Conservation (phyloP, 1,139 yeast genomes). For the Candida neerlandica region DNA sequence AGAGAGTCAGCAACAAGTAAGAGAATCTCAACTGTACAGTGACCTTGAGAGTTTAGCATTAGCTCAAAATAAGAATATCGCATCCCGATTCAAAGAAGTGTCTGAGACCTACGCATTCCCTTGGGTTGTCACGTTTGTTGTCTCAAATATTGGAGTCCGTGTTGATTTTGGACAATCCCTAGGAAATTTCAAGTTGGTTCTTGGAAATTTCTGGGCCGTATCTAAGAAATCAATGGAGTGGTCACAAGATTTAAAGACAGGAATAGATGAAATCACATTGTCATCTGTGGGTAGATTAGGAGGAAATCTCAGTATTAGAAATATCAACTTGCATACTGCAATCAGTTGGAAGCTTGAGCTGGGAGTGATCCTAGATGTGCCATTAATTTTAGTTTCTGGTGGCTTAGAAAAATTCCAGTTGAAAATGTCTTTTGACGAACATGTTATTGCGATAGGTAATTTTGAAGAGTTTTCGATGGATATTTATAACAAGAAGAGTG, state of each 20-base stretch:
- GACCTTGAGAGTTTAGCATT: slow-evolving; percentile 20
- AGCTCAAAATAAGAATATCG: slow-evolving; percentile 43
- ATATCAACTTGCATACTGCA: slow-evolving; percentile 61
- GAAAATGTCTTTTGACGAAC: slow-evolving; percentile 79
- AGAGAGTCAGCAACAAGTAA: not conserved
- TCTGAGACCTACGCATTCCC: slow-evolving; percentile 71
- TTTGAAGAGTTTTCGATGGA: slow-evolving; percentile 54
- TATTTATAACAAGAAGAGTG: slow-evolving; percentile 69
- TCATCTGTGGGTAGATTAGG: slow-evolving; percentile 77
- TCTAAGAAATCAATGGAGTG: slow-evolving; percentile 69
- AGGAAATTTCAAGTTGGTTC: slow-evolving; percentile 59
- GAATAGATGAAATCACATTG: slow-evolving; percentile 56
- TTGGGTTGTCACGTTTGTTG: slow-evolving; percentile 66
- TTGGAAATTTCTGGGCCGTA: slow-evolving; percentile 69
- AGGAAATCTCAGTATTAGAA: slow-evolving; percentile 57
- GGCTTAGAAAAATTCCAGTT: slow-evolving; percentile 58
- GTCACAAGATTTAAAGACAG: slow-evolving; percentile 71
- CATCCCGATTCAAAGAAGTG: slow-evolving; percentile 59
- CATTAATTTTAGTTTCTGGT: slow-evolving; percentile 65
- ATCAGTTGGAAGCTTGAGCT: slow-evolving; percentile 65
- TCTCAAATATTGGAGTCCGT: slow-evolving; percentile 54
- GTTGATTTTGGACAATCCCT: slow-evolving; percentile 85
- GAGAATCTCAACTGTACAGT: slow-evolving; percentile 3
- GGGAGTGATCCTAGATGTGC: slow-evolving; percentile 53
- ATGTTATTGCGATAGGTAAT: slow-evolving; percentile 70